Percentiles rank a stretch among this genome's conserved stretches.
These are phyloP conservation scores for Cystobasidium sp. DNA, from an alignment of 1,284 basidiomycete genomes.

Conservation along the genomic window DNA sequence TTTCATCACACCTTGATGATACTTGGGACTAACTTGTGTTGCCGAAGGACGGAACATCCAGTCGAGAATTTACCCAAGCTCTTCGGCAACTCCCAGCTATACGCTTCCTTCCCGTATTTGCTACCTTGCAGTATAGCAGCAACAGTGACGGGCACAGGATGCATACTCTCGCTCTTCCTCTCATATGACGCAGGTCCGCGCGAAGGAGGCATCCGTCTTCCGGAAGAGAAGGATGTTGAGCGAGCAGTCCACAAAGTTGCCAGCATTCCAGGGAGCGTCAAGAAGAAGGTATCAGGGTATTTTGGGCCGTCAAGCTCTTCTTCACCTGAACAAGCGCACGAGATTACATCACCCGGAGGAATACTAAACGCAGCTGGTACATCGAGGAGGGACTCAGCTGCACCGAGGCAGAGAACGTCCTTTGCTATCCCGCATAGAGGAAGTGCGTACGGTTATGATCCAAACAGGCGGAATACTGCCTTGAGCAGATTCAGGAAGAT, in stretches of 20 bases:
- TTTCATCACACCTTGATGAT: not conserved
- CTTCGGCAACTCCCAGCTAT: slow-evolving; percentile 61
- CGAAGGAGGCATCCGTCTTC: slow-evolving; percentile 77
- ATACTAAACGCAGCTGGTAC: slow-evolving; percentile 58
- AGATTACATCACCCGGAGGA: slow-evolving; percentile 59
- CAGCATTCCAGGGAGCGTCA: slow-evolving; percentile 60
- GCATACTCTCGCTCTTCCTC: slow-evolving; percentile 84
- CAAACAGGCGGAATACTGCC: slow-evolving; percentile 37
- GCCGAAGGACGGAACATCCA: slow-evolving; percentile 38
- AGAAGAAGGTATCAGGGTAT: slow-evolving; percentile 66
- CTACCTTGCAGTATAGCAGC: slow-evolving; percentile 75
- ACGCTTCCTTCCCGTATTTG: slow-evolving; percentile 85
- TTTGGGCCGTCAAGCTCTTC: slow-evolving; percentile 52
- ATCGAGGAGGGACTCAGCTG: slow-evolving; percentile 62
- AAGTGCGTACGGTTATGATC: slow-evolving; percentile 47
- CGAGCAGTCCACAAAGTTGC: slow-evolving; percentile 51
- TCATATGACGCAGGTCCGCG: slow-evolving; percentile 86
- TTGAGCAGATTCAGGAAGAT: slow-evolving; percentile 44
- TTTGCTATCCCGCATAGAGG: slow-evolving; percentile 56
- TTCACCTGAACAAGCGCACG: slow-evolving; percentile 16
- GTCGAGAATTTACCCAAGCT: slow-evolving; percentile 48
- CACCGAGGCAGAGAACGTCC: slow-evolving; percentile 54
- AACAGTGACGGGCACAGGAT: slow-evolving; percentile 64
- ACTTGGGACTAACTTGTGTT: not conserved
- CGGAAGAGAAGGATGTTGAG: slow-evolving; percentile 67